Evolutionary conservation across 2,329 filamentous ascomycete genomes (phyloP), one percentile per base, ranked within the genome.

Genomic region (Mariannaea sp.): DNA sequence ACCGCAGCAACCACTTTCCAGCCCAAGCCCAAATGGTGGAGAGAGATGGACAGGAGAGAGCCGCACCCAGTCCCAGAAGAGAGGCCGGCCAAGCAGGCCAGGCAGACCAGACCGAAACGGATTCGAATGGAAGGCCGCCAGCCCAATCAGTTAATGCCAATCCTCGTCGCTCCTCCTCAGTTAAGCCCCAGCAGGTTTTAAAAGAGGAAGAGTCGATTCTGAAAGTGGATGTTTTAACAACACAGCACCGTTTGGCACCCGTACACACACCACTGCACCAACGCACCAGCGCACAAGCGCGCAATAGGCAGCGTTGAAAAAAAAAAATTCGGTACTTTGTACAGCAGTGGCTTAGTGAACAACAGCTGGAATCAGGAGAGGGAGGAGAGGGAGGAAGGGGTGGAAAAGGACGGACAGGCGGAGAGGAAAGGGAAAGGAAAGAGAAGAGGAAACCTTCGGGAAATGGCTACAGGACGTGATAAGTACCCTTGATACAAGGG

Each of bases 1-100:
- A 62, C 60, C 64, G 56, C 60, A 66, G 64, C 64, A 66, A 66
- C 64, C 59, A 46, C 7, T 32, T n/a, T 43, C 36, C 19, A 47
- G 40, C 47, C 46, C 38, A 47, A 44, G 30, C 40, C 39, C 14
- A 45, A 48, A 39, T 49, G 51, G 51, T 54, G 51, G 51, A 54
- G 45, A 39, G 44, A 33, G 19, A 39, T 20, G 13, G 19, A 39
- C 36, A 19, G 36, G 36, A 39, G 20, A 17, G 36, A 39, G 36
- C 36, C 36, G 36, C 36, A 24, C 6, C 19, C 19, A 19, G 13
- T 29, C 26, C 26, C 7, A 29, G 26, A 12, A 29, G 9, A 32
- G 29, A 6, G 10, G 29, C 29, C 29, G n/a, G n/a, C n/a, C n/a
- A n/a, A n/a, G n/a, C n/a, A 32, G 29, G 13, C 29, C 13, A n/a